Evolutionary conservation across 202 grass and related monocot genomes (phyloP).

Genomic region (Cymbopogon flexuosus): DNA sequence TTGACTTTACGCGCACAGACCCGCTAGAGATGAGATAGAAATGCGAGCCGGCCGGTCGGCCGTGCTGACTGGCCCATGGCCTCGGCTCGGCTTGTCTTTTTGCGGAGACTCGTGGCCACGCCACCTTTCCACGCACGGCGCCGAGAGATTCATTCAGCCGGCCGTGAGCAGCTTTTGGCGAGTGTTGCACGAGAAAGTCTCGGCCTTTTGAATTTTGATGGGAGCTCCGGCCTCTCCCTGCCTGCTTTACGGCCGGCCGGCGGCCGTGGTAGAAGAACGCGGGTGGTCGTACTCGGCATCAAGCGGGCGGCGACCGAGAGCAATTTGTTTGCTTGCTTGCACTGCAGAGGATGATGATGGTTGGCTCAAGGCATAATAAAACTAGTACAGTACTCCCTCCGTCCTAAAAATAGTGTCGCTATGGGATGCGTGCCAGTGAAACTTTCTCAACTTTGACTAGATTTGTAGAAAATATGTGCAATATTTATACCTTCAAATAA

Average conservation of each 20-base stretch:
- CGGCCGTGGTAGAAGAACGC: too few species aligned
- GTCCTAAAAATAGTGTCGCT: too few species aligned
- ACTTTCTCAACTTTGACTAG: too few species aligned
- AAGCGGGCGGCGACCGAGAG: too few species aligned
- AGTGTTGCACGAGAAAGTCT: conserved; percentile 16
- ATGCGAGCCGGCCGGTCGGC: not conserved
- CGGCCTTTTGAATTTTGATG: not conserved
- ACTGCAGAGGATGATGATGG: too few species aligned
- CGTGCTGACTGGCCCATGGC: not conserved
- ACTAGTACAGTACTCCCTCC: not conserved
- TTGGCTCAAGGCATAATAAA: not conserved
- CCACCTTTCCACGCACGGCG: too few species aligned
- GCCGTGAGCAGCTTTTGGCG: not conserved
- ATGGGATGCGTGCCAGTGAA: too few species aligned
- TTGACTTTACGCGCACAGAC: conserved; percentile 14
- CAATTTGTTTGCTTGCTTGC: too few species aligned
- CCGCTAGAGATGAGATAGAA: not conserved
- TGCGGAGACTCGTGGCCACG: not conserved
- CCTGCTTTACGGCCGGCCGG: not conserved
- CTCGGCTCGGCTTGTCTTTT: conserved; percentile 35
- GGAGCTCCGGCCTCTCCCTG: not conserved
- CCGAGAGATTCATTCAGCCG: too few species aligned
- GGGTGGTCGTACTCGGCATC: too few species aligned
- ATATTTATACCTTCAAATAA: too few species aligned
- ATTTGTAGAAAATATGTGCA: too few species aligned